These are phyloP conservation scores for Saturnispora quitensis DNA, from an alignment of 805 yeast species.

Conservation along the genomic window DNA sequence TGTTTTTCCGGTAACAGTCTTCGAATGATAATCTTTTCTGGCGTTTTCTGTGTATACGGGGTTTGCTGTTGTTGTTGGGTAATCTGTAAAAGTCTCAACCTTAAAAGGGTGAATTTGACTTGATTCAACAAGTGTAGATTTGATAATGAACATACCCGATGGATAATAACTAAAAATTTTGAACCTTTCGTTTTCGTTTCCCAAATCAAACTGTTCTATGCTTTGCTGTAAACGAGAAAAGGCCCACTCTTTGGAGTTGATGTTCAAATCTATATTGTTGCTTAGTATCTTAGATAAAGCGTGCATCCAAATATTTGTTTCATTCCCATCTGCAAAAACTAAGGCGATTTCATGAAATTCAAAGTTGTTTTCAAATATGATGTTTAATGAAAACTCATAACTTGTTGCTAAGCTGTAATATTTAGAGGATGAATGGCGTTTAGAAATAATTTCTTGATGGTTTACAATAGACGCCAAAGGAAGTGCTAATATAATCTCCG, in stretches of 20 bases:
- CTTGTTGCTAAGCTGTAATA: slow-evolving; percentile 25
- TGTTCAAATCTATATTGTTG: neutral
- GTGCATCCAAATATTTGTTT: slow-evolving; percentile 35
- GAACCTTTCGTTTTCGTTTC: slow-evolving; percentile 8
- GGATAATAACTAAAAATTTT: slow-evolving; percentile 7
- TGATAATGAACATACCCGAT: neutral
- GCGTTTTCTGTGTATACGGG: neutral
- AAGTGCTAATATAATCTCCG: slow-evolving; percentile 36
- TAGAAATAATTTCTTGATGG: neutral
- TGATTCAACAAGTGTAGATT: neutral
- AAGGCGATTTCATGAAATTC: slow-evolving; percentile 38
- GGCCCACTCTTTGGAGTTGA: slow-evolving; percentile 14
- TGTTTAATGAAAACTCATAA: slow-evolving; percentile 30
- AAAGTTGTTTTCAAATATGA: slow-evolving; percentile 37
- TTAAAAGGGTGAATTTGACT: neutral
- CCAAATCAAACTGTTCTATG: slow-evolving; percentile 8
- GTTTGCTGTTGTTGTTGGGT: neutral
- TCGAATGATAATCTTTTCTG: neutral
- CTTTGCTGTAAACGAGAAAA: slow-evolving; percentile 18
- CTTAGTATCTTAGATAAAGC: slow-evolving; percentile 10
- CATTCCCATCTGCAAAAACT: slow-evolving; percentile 26
- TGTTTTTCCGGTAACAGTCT: neutral
- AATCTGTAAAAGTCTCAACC: neutral
- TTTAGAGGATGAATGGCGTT: slow-evolving; percentile 17
- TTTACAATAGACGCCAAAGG: slow-evolving; percentile 33